phyloP scores from a whole-genome alignment of 768 basidiomycete species.

The Bullera alba region DNA sequence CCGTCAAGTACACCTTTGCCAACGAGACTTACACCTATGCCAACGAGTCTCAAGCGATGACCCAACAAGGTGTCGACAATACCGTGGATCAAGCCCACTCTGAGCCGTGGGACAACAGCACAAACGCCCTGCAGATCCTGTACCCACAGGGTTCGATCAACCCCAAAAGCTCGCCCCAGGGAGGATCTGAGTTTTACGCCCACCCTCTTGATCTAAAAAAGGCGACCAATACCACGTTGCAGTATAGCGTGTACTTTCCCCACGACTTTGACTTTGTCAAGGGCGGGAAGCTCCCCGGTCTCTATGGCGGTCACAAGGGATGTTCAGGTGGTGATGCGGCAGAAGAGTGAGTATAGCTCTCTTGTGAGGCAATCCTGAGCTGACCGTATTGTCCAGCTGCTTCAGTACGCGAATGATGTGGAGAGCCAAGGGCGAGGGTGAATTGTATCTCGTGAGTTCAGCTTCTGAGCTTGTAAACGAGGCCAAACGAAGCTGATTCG shows the following conservation, averaged over 20 bases:
- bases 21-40: conserved; percentile 9
- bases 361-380: background rate
- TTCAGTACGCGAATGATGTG: conserved; percentile 80
- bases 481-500: no score
- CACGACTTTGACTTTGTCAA: conserved; percentile 66
- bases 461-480: no score
- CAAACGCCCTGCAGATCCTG: conserved; percentile 53
- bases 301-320: conserved; percentile 50
- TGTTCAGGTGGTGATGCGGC: conserved; percentile 33
- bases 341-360: conserved; percentile 8
- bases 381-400: conserved; percentile 49
- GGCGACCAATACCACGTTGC: conserved; percentile 10
- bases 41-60: conserved; percentile 7
- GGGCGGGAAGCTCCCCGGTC: conserved; percentile 74
- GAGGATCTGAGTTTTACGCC: conserved; percentile 68
- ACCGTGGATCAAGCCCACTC: background rate
- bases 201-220: conserved; percentile 48
- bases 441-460: conserved; percentile 55
- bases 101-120: conserved; percentile 14
- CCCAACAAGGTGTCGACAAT: background rate
- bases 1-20: conserved; percentile 38
- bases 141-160: conserved; percentile 67
- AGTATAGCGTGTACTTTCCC: conserved; percentile 70
- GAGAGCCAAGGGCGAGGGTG: conserved; percentile 55
- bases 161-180: conserved; percentile 54